These are phyloP conservation scores for Teratosphaeria destructans DNA, from an alignment of 2,329 filamentous ascomycete genomes.

Conservation along the genomic window DNA sequence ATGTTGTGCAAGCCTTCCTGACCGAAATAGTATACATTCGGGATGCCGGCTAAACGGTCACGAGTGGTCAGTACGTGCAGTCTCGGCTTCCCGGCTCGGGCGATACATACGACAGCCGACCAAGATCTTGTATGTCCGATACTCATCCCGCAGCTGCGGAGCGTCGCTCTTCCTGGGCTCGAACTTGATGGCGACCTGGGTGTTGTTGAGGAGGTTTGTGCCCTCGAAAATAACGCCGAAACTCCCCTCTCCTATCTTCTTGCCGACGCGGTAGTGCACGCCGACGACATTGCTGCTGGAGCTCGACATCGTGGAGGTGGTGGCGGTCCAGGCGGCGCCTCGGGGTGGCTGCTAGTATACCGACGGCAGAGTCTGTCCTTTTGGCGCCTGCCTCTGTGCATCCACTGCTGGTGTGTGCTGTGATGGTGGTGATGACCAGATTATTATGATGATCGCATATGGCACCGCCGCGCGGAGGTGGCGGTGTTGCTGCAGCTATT, in stretches of 20 bases:
- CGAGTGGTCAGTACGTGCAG: neutral
- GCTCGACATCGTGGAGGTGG: constrained; percentile 53
- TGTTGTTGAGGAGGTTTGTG: constrained; percentile 96
- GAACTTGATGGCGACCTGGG: constrained; percentile 99
- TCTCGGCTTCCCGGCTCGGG: neutral
- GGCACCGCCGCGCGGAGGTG: neutral
- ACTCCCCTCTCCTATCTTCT: constrained; percentile 98
- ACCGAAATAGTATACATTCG: constrained; percentile 99
- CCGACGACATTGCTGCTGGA: constrained; percentile 90
- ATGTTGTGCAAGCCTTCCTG: constrained; percentile 99
- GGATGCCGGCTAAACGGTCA: constrained; percentile 66
- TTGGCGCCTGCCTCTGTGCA: neutral
- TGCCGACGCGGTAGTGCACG: constrained; percentile 96
- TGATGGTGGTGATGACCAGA: neutral
- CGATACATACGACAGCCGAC: constrained; percentile 87
- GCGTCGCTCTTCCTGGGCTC: constrained; percentile 98
- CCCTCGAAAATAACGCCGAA: constrained; percentile 99
- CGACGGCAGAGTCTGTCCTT: neutral
- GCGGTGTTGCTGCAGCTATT: neutral
- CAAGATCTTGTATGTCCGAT: constrained; percentile 98
- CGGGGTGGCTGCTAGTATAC: neutral
- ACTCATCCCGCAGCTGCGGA: constrained; percentile 94
- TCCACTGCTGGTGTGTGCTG: neutral
- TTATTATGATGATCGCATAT: neutral
- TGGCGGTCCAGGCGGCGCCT: neutral